phyloP scores from a whole-genome alignment of 768 basidiomycete species.

The Calocybe gangraenosa region DNA sequence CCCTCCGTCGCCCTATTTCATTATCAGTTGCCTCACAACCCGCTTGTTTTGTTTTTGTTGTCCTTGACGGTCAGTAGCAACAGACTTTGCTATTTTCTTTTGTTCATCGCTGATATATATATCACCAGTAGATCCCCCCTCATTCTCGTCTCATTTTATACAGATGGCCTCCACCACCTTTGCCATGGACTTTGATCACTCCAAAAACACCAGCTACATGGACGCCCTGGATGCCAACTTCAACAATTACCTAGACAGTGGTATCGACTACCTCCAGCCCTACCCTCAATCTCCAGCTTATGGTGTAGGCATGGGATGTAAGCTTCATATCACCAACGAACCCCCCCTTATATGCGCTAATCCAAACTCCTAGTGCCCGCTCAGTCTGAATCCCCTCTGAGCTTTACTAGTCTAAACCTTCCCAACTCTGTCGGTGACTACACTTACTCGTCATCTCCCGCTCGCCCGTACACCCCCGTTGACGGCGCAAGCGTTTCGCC shows the following conservation, averaged over 20 bases:
- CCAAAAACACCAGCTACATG: constrained; percentile 46
- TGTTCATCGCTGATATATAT: constrained; percentile 15
- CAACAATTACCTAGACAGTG: constrained; percentile 47
- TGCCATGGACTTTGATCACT: constrained; percentile 47
- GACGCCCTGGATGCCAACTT: constrained; percentile 38
- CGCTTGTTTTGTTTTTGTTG: constrained; percentile 22
- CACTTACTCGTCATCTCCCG: constrained; percentile 57
- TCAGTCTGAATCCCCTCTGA: constrained; percentile 50
- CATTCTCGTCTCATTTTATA: constrained; percentile 21
- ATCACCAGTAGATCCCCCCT: constrained; percentile 19
- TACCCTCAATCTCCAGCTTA: constrained; percentile 56
- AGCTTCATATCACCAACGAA: constrained; percentile 24
- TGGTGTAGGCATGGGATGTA: constrained; percentile 62
- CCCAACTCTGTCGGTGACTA: constrained; percentile 47
- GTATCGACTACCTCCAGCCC: constrained; percentile 66
- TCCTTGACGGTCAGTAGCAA: constrained; percentile 22
- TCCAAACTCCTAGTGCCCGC: constrained; percentile 40
- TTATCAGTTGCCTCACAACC: constrained; percentile 28
- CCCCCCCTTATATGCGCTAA: constrained; percentile 4
- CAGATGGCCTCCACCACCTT: constrained; percentile 24
- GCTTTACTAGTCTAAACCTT: constrained; percentile 60
- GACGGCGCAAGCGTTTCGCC: constrained; percentile 62
- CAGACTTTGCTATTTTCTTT: constrained; percentile 17
- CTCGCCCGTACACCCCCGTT: constrained; percentile 68
- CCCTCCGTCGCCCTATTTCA: constrained; percentile 37